Percentiles rank a stretch among this genome's conserved stretches.
These are phyloP conservation scores for Thraustochytrium striatum DNA, from an alignment of 352 stramenopile species.

Conservation along the genomic window DNA sequence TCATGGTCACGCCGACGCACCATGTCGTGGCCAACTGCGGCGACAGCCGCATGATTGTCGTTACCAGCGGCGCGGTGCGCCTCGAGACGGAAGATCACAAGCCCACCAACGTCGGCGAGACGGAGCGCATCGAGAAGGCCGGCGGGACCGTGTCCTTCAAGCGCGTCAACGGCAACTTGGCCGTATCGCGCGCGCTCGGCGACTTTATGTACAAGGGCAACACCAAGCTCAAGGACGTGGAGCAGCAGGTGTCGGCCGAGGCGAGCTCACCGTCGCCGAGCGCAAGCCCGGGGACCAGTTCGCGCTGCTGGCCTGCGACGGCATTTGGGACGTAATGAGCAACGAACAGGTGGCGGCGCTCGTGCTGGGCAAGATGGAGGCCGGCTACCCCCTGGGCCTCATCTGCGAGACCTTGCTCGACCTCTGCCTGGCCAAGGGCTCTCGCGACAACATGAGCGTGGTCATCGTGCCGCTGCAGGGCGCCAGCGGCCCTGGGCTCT, in stretches of 20 bases:
- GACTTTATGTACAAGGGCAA: conserved; percentile 60
- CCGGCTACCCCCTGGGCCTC: not conserved
- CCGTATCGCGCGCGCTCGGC: conserved; percentile 54
- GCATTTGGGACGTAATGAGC: conserved; percentile 87
- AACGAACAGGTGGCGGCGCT: conserved; percentile 66
- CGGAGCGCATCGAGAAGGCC: conserved; percentile 55
- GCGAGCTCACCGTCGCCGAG: conserved; percentile 73
- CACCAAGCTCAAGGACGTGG: conserved; percentile 25
- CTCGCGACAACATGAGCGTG: conserved; percentile 61
- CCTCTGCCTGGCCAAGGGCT: conserved; percentile 56
- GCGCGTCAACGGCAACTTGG: conserved; percentile 62
- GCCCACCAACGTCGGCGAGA: conserved; percentile 56
- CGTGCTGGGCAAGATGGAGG: conserved; percentile 46
- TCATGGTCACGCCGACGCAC: conserved; percentile 54
- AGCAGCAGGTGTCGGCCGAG: conserved; percentile 74
- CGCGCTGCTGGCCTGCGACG: conserved; percentile 81
- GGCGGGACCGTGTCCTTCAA: conserved; percentile 54
- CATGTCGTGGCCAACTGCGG: conserved; percentile 55
- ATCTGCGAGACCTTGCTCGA: conserved; percentile 53
- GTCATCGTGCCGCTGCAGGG: conserved; percentile 58
- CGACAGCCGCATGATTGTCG: conserved; percentile 53
- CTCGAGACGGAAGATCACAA: conserved; percentile 82
- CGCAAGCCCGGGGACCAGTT: conserved; percentile 73
- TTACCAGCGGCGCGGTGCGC: conserved; percentile 54
- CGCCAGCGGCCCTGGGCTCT: conserved; percentile 35